phyloP scores from a whole-genome alignment of 139 green algal genomes.

The Pleodorina starrii region DNA sequence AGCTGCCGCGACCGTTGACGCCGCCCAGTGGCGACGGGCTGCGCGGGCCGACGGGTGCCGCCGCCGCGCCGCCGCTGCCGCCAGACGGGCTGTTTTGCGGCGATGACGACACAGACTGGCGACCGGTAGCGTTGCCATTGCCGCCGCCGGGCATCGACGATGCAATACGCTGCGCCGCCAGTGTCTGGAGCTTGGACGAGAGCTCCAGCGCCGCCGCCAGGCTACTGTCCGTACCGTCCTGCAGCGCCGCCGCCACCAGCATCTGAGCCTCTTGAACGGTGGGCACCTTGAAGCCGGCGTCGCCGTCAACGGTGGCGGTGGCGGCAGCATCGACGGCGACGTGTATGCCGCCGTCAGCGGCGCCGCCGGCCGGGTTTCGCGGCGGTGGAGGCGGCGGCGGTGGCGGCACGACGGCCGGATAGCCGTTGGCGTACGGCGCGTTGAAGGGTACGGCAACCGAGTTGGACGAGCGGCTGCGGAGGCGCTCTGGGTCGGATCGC shows the following conservation, averaged over 20 bases:
- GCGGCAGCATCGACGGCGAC: not conserved
- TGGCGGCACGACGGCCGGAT: not conserved
- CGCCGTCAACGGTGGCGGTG: not conserved
- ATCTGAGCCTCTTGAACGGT: conserved; percentile 22
- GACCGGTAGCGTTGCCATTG: not conserved
- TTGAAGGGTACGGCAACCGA: not conserved
- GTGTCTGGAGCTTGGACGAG: conserved; percentile 22
- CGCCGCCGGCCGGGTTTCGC: not conserved
- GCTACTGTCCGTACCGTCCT: not conserved
- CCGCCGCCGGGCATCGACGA: not conserved
- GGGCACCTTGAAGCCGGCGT: not conserved
- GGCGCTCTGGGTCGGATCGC: not conserved
- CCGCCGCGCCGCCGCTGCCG: not conserved
- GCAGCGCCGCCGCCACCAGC: conserved; percentile 32
- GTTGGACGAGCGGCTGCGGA: conserved; percentile 9
- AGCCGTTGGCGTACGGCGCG: not conserved
- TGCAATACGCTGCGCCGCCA: conserved; percentile 19
- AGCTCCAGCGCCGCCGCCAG: conserved; percentile 41
- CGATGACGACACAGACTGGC: conserved; percentile 8
- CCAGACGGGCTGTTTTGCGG: too few species aligned
- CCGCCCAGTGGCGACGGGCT: not conserved
- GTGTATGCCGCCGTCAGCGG: not conserved
- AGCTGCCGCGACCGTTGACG: not conserved
- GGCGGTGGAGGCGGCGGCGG: conserved; percentile 39
- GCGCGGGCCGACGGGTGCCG: not conserved